Evolutionary conservation across 2,329 filamentous ascomycete species (phyloP), one percentile per base, ranked within the genome.

Genomic region (Alternaria sp.): DNA sequence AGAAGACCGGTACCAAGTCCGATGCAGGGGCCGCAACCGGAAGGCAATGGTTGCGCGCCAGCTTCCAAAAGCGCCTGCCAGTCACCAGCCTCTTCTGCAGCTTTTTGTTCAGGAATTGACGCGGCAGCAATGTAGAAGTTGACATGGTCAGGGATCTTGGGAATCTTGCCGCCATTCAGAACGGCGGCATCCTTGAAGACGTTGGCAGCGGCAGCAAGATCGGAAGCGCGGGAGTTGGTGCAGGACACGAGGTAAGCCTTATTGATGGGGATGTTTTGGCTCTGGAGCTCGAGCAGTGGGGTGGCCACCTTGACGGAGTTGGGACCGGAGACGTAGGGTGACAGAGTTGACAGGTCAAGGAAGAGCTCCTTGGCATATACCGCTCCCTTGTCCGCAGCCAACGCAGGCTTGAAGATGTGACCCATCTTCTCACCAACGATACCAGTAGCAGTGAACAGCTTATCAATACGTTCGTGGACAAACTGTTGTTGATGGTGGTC

Each of bases 121-220:
- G 95, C 95, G 0, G 95, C 93, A 0, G 94, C 91, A 66, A 98
- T 91, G 81, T 97, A 97, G 75, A 97, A 90, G 59, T 93, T 86
- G 44, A 97, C 93, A 26, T 90, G 88, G 0, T 87, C 83, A 0
- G 92, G 89, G 61, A 97, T 86, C 81, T 91, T 93, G 19, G 92
- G 86, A 6, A 88, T 81, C 59, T 85, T 83, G 13, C 89, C 91
- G 23, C 83, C 84, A 59, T 88, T 87, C 50, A 83, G 68, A 13
- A 77, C 83, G 0, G 90, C 88, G 1, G 92, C 93, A 43, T 95
- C 91, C 59, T 88, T 89, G 85, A 98, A 97, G 3, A 98, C 94
- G 49, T 87, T 87, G 1, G 93, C 94, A 1, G 95, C 95, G 0
- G 91, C 89, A 0, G 89, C 89, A 13, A 98, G 84, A 77, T 98